Conservation (phyloP, 345 rosid genomes). For the Populus tremula region DNA sequence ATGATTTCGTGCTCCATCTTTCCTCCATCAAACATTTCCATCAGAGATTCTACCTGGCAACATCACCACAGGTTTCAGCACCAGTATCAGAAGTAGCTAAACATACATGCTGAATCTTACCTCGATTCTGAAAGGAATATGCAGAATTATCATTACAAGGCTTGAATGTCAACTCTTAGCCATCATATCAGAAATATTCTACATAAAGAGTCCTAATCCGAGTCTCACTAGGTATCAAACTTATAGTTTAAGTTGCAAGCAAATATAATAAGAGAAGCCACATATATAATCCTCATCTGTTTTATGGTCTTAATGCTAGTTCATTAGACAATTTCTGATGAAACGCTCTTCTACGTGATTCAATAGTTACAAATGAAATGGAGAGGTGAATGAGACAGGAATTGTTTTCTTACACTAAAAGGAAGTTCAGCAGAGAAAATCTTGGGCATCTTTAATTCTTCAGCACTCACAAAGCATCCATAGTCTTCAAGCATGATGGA, state of each 20-base stretch:
- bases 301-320: neutral
- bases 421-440: slow-evolving; percentile 60
- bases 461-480: slow-evolving; percentile 30
- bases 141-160: neutral
- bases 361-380: neutral
- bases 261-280: neutral
- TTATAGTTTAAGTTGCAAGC: neutral
- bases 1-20: slow-evolving; percentile 58
- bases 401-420: slow-evolving; percentile 42
- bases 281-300: neutral
- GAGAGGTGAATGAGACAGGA: neutral
- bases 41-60: slow-evolving; percentile 54
- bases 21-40: slow-evolving; percentile 74
- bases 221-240: neutral
- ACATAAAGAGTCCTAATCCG: neutral
- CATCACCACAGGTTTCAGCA: slow-evolving; percentile 8
- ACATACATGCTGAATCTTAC: neutral
- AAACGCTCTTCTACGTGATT: neutral
- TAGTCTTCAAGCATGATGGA: slow-evolving; percentile 35
- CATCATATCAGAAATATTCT: neutral
- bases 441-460: slow-evolving; percentile 49
- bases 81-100: neutral
- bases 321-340: neutral
- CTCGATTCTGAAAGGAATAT: neutral
- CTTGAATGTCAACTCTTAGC: neutral